phyloP scores from a whole-genome alignment of 2,329 filamentous ascomycete species.

The Xylaria sp. region DNA sequence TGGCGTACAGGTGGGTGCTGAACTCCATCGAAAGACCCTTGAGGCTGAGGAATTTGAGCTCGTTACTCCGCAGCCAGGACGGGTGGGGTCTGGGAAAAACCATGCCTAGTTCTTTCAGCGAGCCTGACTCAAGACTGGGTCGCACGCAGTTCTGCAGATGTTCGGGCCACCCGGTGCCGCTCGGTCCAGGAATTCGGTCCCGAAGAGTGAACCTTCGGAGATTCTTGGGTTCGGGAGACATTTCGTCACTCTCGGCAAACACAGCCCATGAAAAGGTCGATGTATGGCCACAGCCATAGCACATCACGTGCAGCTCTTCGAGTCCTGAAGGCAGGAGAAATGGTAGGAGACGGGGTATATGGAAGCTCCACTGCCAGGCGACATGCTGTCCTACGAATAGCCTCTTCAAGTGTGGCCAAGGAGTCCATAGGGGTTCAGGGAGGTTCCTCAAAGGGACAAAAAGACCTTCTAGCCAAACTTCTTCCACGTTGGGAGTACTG shows the following conservation, averaged over 20 bases:
- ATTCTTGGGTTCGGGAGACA: constrained; percentile 19
- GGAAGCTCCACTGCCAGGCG: background rate
- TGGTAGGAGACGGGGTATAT: background rate
- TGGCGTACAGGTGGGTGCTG: constrained; percentile 12
- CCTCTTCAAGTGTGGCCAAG: constrained; percentile 36
- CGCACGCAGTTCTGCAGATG: constrained; percentile 34
- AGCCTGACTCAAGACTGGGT: constrained; percentile 42
- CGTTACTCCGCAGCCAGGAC: constrained; percentile 43
- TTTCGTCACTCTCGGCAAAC: background rate
- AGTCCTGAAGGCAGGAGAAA: constrained; percentile 19
- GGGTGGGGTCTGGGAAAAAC: constrained; percentile 29
- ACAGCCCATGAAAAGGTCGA: constrained; percentile 9
- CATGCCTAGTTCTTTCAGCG: constrained; percentile 41
- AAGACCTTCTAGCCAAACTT: constrained; percentile 42
- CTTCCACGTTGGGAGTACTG: constrained; percentile 43
- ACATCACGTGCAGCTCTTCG: constrained; percentile 34
- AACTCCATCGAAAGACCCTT: constrained; percentile 68
- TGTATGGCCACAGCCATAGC: constrained; percentile 1
- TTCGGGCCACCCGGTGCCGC: background rate
- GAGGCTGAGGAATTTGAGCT: constrained; percentile 43
- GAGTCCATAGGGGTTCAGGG: constrained; percentile 17
- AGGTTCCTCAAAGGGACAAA: background rate
- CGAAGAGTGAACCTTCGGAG: constrained; percentile 40
- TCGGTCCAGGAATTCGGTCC: background rate
- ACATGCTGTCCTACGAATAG: constrained; percentile 25